Conservation (phyloP, 2,329 filamentous ascomycete species). For the Pseudopyricularia cyperi region DNA sequence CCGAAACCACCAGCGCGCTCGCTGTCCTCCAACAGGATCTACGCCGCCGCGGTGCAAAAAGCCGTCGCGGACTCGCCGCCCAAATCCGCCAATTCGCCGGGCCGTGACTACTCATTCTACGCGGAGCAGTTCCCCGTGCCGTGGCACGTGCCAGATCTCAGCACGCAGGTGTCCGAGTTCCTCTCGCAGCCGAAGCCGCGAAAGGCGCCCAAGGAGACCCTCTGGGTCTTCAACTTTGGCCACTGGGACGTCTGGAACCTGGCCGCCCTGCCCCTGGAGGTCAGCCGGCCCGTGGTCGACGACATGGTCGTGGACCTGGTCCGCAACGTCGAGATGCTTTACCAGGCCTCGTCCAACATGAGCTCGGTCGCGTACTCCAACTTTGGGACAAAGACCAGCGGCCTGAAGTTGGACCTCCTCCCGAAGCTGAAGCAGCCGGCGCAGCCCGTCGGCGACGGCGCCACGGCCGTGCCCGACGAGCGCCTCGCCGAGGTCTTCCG, state of each 20-base stretch:
- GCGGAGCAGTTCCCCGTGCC: constrained; percentile 27
- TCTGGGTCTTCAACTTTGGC: constrained; percentile 41
- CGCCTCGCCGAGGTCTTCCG: constrained; percentile 23
- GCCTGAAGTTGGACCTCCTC: constrained; percentile 19
- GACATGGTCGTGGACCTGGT: constrained; percentile 26
- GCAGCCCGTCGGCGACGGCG: not conserved
- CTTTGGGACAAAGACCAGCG: not conserved
- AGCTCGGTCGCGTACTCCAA: constrained; percentile 29
- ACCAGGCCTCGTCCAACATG: constrained; percentile 25
- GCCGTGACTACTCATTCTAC: constrained; percentile 30
- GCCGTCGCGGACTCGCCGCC: constrained; percentile 15
- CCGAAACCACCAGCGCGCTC: constrained; percentile 20
- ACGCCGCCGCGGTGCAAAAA: constrained; percentile 29
- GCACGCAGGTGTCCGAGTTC: constrained; percentile 30
- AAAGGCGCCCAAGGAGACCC: constrained; percentile 27
- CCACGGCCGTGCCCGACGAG: not conserved
- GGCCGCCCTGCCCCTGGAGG: constrained; percentile 27
- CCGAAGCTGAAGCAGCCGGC: not conserved
- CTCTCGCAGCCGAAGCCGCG: constrained; percentile 23
- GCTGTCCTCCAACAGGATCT: constrained; percentile 40
- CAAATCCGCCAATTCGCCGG: constrained; percentile 18
- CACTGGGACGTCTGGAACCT: constrained; percentile 42
- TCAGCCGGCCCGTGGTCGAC: constrained; percentile 23
- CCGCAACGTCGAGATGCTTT: constrained; percentile 31
- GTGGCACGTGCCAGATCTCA: constrained; percentile 24